A percentile compares a stretch with the other conserved stretches of the same genome.
Evolutionary conservation across 495 filamentous ascomycete genomes (phyloP).

Genomic region (Chaetomium tenue): DNA sequence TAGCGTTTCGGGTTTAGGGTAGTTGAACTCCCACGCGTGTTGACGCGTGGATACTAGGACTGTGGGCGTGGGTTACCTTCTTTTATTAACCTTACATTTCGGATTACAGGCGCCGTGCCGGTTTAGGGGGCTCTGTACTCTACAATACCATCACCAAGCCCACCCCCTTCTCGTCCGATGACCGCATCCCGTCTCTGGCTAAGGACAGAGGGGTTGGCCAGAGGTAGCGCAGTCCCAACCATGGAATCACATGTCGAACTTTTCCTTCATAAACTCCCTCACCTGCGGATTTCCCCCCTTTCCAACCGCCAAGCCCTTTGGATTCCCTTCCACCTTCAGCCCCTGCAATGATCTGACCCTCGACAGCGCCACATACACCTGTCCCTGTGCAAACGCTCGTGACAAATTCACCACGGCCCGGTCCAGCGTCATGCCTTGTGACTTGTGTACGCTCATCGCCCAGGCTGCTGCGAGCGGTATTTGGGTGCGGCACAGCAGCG

Average conservation of each 20-base stretch:
- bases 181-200: too few relatives aligned
- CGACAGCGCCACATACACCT: conserved; percentile 74
- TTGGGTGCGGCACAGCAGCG: conserved; percentile 72
- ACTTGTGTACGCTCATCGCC: conserved; percentile 93
- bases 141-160: too few relatives aligned
- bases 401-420: conserved; percentile 86
- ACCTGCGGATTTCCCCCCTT: conserved; percentile 26
- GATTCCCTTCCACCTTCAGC: conserved; percentile 48
- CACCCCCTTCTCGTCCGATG: too few relatives aligned
- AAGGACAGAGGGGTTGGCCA: too few relatives aligned
- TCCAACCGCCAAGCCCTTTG: conserved; percentile 27
- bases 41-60: too few relatives aligned
- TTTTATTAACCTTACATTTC: too few relatives aligned
- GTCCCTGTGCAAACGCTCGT: conserved; percentile 85
- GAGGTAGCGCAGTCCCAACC: background rate
- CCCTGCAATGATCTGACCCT: conserved; percentile 79
- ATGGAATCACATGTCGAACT: conserved; percentile 21
- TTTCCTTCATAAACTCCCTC: conserved; percentile 25
- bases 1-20: too few relatives aligned
- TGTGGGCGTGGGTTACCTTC: too few relatives aligned
- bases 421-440: conserved; percentile 90
- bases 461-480: conserved; percentile 86
- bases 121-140: too few relatives aligned
- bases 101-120: too few relatives aligned
- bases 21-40: too few relatives aligned